Evolutionary conservation across 495 filamentous ascomycete genomes (phyloP).

Genomic region (Penicillium alfredii): DNA sequence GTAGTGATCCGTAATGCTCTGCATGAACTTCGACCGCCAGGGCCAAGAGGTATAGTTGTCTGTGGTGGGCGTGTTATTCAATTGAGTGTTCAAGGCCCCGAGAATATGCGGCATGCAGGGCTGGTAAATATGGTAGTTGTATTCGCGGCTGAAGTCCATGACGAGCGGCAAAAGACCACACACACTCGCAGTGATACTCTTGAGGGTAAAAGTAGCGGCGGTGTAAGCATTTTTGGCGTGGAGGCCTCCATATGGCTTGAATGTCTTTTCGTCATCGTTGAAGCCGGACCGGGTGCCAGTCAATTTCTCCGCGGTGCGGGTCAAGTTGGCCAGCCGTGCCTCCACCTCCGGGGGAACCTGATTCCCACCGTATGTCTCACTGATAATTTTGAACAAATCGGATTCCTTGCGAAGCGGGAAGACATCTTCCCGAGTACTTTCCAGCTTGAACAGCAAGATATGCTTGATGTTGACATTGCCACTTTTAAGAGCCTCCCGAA

Average conservation of each 20-base stretch:
- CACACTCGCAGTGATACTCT: slow-evolving; percentile 34
- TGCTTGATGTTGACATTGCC: slow-evolving; percentile 30
- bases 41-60: slow-evolving; percentile 23
- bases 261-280: slow-evolving; percentile 1
- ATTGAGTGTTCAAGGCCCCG: slow-evolving; percentile 23
- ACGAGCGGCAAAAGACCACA: slow-evolving; percentile 37
- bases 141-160: slow-evolving; percentile 38
- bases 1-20: slow-evolving; percentile 27
- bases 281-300: slow-evolving; percentile 25
- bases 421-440: slow-evolving; percentile 40
- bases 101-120: slow-evolving; percentile 39
- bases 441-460: slow-evolving; percentile 36
- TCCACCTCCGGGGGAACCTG: slow-evolving; percentile 27
- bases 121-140: slow-evolving; percentile 35
- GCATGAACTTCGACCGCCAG: slow-evolving; percentile 26
- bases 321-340: slow-evolving; percentile 26
- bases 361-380: slow-evolving; percentile 17
- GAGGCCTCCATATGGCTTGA: slow-evolving; percentile 30
- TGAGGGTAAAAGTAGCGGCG: slow-evolving; percentile 35
- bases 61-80: slow-evolving; percentile 18
- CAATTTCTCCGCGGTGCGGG: slow-evolving; percentile 28
- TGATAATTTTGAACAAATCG: slow-evolving; percentile 17
- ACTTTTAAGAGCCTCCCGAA: slow-evolving; percentile 23
- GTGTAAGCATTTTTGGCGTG: slow-evolving; percentile 32
- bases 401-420: slow-evolving; percentile 38